phyloP scores from a whole-genome alignment of 2,329 filamentous ascomycete genomes.

The Tolypocladium ovalisporum region DNA sequence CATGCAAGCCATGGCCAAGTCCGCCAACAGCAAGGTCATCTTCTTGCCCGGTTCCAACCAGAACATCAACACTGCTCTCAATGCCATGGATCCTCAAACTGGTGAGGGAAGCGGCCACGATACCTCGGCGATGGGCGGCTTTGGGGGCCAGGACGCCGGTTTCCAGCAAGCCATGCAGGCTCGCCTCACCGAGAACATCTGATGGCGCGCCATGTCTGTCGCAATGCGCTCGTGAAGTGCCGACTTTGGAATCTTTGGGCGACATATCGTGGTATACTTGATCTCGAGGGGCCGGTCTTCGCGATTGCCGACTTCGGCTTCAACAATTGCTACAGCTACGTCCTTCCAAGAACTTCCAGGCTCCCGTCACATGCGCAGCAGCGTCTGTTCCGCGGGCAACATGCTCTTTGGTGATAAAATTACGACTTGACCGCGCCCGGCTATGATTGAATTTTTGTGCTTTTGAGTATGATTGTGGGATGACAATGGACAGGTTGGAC shows the following conservation, averaged over 20 bases:
- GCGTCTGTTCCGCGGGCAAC: background rate
- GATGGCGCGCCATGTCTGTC: slow-evolving; percentile 15
- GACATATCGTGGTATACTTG: slow-evolving; percentile 25
- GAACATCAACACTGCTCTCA: slow-evolving; percentile 38
- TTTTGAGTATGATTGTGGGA: background rate
- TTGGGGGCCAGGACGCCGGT: slow-evolving; percentile 42
- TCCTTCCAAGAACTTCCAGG: background rate
- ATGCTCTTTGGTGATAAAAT: background rate
- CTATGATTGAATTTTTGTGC: background rate
- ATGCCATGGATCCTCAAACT: slow-evolving; percentile 28
- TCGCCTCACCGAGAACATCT: slow-evolving; percentile 78
- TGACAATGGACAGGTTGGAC: background rate
- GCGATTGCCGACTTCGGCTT: slow-evolving; percentile 9
- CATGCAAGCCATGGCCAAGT: slow-evolving; percentile 98
- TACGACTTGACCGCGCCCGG: background rate
- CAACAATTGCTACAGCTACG: slow-evolving; percentile 1
- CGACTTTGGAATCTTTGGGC: slow-evolving; percentile 17
- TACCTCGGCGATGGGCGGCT: slow-evolving; percentile 32
- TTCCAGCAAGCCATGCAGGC: slow-evolving; percentile 78
- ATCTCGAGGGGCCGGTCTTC: slow-evolving; percentile 13
- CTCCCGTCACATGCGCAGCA: background rate
- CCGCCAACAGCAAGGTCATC: slow-evolving; percentile 79
- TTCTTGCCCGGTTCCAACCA: slow-evolving; percentile 58
- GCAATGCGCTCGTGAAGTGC: slow-evolving; percentile 11
- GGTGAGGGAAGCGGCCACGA: slow-evolving; percentile 28